Conservation (phyloP, 371 early-diverging fungal genomes). For the Mortierella sp. region DNA sequence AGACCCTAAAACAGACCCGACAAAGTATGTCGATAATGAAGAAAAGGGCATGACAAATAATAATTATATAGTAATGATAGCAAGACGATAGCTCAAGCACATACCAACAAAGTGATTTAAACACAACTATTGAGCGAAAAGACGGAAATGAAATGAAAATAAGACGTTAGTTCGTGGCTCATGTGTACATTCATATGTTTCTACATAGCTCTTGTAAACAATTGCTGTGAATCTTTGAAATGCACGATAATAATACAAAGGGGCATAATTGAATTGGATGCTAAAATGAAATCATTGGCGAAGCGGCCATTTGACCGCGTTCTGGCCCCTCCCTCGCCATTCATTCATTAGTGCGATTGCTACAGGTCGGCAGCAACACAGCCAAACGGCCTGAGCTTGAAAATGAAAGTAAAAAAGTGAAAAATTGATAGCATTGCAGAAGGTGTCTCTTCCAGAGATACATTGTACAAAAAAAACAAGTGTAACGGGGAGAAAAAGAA, state of each 20-base stretch:
- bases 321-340: not conserved
- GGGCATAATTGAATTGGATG: not conserved
- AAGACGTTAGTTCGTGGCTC: not conserved
- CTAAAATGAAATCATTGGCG: not conserved
- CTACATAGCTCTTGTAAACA: not conserved
- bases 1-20: constrained; percentile 4
- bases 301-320: not conserved
- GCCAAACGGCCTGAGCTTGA: constrained; percentile 1
- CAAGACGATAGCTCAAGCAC: constrained; percentile 1
- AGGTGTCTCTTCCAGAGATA: not conserved
- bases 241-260: not conserved
- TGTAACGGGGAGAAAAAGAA: not conserved
- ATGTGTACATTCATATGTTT: constrained; percentile 7
- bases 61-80: not conserved
- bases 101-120: constrained; percentile 58
- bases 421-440: not conserved
- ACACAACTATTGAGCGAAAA: constrained; percentile 36
- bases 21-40: not conserved
- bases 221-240: not conserved
- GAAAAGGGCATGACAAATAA: constrained; percentile 4
- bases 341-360: not conserved
- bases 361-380: not conserved
- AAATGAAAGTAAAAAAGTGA: not conserved
- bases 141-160: not conserved
- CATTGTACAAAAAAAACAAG: not conserved